These are phyloP conservation scores for Mucor ambiguus DNA, from an alignment of 371 early-diverging fungal genomes.

Conservation along the genomic window DNA sequence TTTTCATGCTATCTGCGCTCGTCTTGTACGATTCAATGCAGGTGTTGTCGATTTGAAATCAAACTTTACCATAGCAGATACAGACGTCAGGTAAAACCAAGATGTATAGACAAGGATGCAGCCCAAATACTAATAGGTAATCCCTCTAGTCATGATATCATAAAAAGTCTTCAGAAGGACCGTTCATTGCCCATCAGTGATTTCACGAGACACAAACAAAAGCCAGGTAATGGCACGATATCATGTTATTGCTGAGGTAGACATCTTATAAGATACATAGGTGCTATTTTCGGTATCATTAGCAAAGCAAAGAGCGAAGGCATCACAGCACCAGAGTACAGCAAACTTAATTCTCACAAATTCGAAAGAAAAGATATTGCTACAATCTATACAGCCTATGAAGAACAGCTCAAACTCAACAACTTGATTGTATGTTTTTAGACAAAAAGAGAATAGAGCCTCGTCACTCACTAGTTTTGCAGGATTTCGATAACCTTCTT, in stretches of 20 bases:
- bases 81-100: constrained; percentile 29
- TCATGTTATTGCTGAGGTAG: background rate
- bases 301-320: constrained; percentile 37
- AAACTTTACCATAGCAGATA: constrained; percentile 56
- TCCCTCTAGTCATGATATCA: constrained; percentile 26
- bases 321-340: constrained; percentile 16
- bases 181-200: background rate
- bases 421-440: constrained; percentile 33
- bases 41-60: constrained; percentile 24
- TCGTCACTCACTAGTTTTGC: constrained; percentile 7
- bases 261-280: background rate
- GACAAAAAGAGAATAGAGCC: background rate
- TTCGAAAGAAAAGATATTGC: constrained; percentile 16
- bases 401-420: constrained; percentile 36
- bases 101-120: background rate
- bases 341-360: background rate
- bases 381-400: constrained; percentile 40
- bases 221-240: constrained; percentile 12
- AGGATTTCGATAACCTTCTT: constrained; percentile 68
- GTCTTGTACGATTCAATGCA: constrained; percentile 39
- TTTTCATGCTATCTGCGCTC: constrained; percentile 62
- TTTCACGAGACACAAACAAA: background rate
- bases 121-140: background rate
- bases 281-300: constrained; percentile 29
- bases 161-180: constrained; percentile 19